Evolutionary conservation across 169 alveolate species (phyloP), one percentile per base, ranked within the genome.

Genomic region (Besnoitia besnoiti): DNA sequence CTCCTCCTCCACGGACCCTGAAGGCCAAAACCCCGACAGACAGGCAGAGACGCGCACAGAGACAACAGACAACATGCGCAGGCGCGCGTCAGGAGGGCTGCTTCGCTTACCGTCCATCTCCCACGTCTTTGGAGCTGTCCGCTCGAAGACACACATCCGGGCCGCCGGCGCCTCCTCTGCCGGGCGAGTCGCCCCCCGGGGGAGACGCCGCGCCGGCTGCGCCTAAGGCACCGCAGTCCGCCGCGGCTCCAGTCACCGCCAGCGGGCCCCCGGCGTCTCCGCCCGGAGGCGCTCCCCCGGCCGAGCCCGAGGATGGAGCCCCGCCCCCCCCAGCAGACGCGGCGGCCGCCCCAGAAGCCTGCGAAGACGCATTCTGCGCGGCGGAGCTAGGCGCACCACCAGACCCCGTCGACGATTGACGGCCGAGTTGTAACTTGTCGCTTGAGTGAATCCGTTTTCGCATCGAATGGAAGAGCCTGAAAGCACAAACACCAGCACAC

Each of bases 391-490:
- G 39, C 27, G 82, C 12, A 19, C 44, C n/a, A n/a, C 44, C 82
- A n/a, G 82, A 73, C 46, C n/a, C 39, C n/a, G 82, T 8, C 46
- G 82, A 73, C 39, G 82, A 73, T 42, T 73, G 82, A 10, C 82
- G 82, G 21, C 82, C n/a, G 40, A 42, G 27, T 42, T 73, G 82
- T n/a, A 73, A 37, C 82, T 73, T 73, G 14, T 73, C 82, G 46
- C 82, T 37, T 27, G 82, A 73, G 46, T 73, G 82, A 73, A 73
- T 73, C 47, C 82, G 82, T 42, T 73, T 73, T n/a, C 82, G 82
- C 82, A 73, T 73, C 27, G 82, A 73, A 73, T 73, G 82, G n/a
- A 73, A 73, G 47, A 73, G 82, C 82, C 82, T 73, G 46, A n/a
- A 73, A 7, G n/a, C 16, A 30, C 8, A 73, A 73, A 8, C 39